phyloP scores from a whole-genome alignment of 345 rosid species.

The Aquilaria sinensis region DNA sequence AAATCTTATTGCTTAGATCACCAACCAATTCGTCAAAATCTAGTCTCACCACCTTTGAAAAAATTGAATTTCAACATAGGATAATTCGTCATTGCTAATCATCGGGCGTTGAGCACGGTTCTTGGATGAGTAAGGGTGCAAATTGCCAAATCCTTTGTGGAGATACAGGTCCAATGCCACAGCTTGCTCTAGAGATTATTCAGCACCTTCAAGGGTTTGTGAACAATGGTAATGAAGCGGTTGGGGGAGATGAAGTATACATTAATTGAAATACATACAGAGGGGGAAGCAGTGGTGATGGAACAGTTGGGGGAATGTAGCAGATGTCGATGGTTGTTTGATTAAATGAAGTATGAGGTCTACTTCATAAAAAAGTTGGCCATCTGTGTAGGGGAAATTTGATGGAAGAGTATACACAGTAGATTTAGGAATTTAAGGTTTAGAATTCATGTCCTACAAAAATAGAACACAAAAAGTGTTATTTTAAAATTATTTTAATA shows the following conservation, averaged over 20 bases:
- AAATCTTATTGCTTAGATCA: neutral
- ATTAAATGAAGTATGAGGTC: no score
- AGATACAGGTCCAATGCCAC: constrained; percentile 48
- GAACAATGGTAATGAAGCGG: constrained; percentile 37
- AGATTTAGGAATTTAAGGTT: no score
- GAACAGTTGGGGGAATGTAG: no score
- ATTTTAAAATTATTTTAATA: no score
- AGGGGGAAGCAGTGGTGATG: constrained; percentile 9
- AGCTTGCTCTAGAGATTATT: constrained; percentile 20
- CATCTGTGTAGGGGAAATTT: no score
- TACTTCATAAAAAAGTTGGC: no score
- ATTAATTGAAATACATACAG: constrained; percentile 34
- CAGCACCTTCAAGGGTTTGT: constrained; percentile 17
- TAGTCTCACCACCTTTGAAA: neutral
- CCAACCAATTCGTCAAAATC: neutral
- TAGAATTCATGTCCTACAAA: no score
- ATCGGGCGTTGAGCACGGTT: constrained; percentile 48
- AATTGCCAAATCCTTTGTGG: constrained; percentile 32
- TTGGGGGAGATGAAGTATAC: constrained; percentile 38
- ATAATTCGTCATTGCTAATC: constrained; percentile 71
- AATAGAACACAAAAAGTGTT: no score
- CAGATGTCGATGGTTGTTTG: no score
- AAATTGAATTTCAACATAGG: constrained; percentile 29
- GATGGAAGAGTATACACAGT: no score
- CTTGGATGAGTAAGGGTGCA: constrained; percentile 29